These are phyloP conservation scores for Hyphopichia fennica DNA, from an alignment of 1,139 yeast genomes.

Conservation along the genomic window DNA sequence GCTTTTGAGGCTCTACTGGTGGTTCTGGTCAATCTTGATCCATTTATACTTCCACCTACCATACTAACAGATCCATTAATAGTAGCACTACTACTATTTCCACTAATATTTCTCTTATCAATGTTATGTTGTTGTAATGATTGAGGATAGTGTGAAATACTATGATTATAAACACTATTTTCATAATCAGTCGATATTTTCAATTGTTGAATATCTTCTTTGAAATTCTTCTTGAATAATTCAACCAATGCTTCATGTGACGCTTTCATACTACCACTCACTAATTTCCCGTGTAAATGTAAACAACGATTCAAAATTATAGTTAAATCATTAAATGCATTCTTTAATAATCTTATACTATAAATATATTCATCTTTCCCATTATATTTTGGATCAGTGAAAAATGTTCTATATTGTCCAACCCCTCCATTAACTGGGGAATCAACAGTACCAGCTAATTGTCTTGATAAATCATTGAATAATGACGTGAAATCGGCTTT, in stretches of 20 bases:
- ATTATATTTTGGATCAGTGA: constrained; percentile 42
- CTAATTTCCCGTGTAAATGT: constrained; percentile 64
- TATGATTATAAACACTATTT: constrained; percentile 24
- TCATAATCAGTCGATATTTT: constrained; percentile 38
- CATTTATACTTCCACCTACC: constrained; percentile 16
- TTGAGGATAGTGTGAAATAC: constrained; percentile 16
- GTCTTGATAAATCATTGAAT: constrained; percentile 72
- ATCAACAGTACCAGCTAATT: constrained; percentile 84
- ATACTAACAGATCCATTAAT: constrained; percentile 4
- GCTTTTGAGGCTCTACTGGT: constrained; percentile 30
- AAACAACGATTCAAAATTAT: constrained; percentile 66
- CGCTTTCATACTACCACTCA: constrained; percentile 56
- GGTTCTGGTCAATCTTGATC: constrained; percentile 30
- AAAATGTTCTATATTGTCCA: constrained; percentile 75
- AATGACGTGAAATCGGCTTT: constrained; percentile 50
- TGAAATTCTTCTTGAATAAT: constrained; percentile 67
- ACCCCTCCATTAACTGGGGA: constrained; percentile 94
- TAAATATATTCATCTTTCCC: constrained; percentile 43
- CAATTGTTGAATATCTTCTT: constrained; percentile 55
- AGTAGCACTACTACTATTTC: neutral
- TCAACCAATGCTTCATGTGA: constrained; percentile 69
- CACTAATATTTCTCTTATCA: constrained; percentile 1
- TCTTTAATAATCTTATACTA: constrained; percentile 51
- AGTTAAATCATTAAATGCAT: constrained; percentile 71
- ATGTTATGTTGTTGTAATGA: constrained; percentile 7